Percentiles rank a stretch among this genome's conserved stretches.
phyloP scores from a whole-genome alignment of 163 green algal species.

The Coccomyxa subellipsoidea region DNA sequence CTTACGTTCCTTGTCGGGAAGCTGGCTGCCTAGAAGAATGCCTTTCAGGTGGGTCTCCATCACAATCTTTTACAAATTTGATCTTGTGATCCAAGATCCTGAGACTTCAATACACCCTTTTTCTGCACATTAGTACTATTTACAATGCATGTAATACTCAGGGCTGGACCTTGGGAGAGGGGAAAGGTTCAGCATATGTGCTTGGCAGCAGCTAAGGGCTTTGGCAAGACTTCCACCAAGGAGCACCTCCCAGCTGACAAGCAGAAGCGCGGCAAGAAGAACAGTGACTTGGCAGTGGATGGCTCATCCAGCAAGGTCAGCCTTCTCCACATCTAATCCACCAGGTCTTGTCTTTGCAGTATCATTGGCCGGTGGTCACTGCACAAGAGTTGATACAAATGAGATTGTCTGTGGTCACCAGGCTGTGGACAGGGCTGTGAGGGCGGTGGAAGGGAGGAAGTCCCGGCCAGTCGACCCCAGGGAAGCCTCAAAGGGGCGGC shows the following conservation, averaged over 20 bases:
- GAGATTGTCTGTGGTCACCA: neutral
- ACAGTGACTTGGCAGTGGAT: neutral
- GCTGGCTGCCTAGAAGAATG: neutral
- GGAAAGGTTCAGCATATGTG: neutral
- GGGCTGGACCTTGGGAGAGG: neutral
- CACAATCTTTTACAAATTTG: no score
- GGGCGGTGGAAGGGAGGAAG: neutral
- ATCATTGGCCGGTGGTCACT: no score
- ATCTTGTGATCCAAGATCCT: no score
- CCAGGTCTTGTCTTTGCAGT: no score
- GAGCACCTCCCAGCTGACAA: neutral
- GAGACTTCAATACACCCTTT: no score
- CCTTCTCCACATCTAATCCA: no score
- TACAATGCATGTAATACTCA: neutral
- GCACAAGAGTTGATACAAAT: no score
- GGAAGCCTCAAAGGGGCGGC: constrained; percentile 41
- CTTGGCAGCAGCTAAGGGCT: neutral
- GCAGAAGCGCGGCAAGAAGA: neutral
- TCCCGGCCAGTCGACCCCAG: constrained; percentile 30
- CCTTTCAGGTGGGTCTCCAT: neutral
- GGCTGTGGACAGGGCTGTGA: constrained; percentile 1
- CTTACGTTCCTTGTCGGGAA: neutral
- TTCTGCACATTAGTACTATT: no score
- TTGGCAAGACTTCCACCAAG: neutral
- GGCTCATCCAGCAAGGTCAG: neutral